Evolutionary conservation across 495 filamentous ascomycete species (phyloP).

Genomic region (Xylaria curta): DNA sequence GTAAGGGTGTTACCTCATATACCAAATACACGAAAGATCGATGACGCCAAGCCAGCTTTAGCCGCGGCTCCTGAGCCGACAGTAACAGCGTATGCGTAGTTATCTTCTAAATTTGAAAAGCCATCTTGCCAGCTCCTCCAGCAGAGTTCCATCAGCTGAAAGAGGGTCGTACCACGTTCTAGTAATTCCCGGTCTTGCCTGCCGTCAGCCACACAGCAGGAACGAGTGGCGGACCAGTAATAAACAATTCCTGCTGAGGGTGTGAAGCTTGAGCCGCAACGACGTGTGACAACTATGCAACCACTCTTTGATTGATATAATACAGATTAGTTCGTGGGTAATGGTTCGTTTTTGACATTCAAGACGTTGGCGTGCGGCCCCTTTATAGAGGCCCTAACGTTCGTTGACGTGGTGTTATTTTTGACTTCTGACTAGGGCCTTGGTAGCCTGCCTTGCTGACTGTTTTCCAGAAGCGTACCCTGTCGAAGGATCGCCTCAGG

Average conservation of each 20-base stretch:
- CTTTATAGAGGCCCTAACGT: not conserved
- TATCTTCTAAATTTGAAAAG: conserved; percentile 19
- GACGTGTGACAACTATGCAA: not conserved
- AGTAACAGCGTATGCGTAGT: not conserved
- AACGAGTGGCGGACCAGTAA: not conserved
- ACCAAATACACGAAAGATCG: not conserved
- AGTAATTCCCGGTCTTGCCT: conserved; percentile 17
- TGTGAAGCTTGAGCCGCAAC: conserved; percentile 17
- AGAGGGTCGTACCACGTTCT: not conserved
- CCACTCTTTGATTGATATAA: not conserved
- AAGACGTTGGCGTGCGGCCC: not conserved
- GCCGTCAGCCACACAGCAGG: conserved; percentile 12
- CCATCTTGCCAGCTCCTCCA: not conserved
- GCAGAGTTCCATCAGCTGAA: conserved; percentile 18
- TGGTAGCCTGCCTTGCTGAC: conserved; percentile 24
- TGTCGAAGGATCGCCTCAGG: conserved; percentile 26
- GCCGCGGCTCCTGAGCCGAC: conserved; percentile 15
- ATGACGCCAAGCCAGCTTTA: conserved; percentile 22
- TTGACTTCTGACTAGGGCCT: conserved; percentile 17
- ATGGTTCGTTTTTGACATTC: not conserved
- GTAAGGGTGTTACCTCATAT: not conserved
- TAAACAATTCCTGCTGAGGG: not conserved
- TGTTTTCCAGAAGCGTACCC: conserved; percentile 25
- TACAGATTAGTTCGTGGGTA: not conserved
- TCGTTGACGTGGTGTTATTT: conserved; percentile 7